A percentile compares a stretch with the other conserved stretches of the same genome.
Evolutionary conservation across 139 green algal species (phyloP).

Genomic region (Coccomyxa sp.): DNA sequence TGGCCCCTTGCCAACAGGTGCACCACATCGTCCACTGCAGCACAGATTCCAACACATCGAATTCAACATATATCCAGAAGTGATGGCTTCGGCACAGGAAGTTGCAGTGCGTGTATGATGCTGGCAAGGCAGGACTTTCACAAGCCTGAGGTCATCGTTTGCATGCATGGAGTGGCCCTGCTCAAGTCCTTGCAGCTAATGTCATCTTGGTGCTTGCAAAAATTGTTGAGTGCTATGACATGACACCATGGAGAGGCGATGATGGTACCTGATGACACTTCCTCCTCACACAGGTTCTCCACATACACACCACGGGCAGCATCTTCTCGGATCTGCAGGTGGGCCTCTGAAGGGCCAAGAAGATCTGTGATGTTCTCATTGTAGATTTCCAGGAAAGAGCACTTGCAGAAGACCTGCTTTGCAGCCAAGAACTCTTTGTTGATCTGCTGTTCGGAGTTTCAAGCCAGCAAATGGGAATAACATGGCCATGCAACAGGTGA

Average conservation of each 20-base stretch:
- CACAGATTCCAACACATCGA: conserved; percentile 1
- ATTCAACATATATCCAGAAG: background rate
- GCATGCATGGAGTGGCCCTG: background rate
- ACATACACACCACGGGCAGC: conserved; percentile 74
- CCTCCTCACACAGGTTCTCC: conserved; percentile 68
- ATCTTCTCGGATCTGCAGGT: conserved; percentile 73
- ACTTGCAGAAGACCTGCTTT: conserved; percentile 1
- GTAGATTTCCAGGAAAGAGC: conserved; percentile 89
- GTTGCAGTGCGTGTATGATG: background rate
- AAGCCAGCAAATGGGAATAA: too few relatives aligned
- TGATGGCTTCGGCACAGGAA: background rate
- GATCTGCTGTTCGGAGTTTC: too few relatives aligned
- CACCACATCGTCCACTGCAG: conserved; percentile 73
- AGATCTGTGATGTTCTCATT: conserved; percentile 92
- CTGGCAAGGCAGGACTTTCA: background rate
- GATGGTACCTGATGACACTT: conserved; percentile 16
- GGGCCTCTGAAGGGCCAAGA: conserved; percentile 41
- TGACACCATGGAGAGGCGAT: background rate
- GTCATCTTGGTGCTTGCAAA: background rate
- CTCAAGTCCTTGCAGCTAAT: background rate
- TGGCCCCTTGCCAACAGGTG: conserved; percentile 60
- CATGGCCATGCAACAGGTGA: too few relatives aligned
- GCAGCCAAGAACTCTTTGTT: too few relatives aligned
- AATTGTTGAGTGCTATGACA: background rate
- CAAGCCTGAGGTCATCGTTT: too few relatives aligned